Conservation (phyloP, 805 yeast species). For the Zygosaccharomyces pseudorouxii region DNA sequence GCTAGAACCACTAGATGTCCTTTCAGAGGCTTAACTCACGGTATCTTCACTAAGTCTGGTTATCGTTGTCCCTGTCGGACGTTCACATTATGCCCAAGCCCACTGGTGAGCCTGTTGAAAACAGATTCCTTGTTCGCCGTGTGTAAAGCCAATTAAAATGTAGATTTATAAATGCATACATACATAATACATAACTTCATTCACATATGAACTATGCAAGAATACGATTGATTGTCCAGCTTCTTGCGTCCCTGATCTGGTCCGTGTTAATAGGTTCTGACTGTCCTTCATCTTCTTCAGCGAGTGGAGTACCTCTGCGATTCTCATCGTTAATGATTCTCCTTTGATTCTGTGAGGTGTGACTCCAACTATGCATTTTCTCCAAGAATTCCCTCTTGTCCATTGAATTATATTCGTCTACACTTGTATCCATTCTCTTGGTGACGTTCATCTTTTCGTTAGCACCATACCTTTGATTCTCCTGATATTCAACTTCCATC, state of each 20-base stretch:
- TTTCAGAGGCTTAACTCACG: slow-evolving; percentile 19
- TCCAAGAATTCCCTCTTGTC: slow-evolving; percentile 30
- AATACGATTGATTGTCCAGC: slow-evolving; percentile 26
- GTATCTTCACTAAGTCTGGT: slow-evolving; percentile 14
- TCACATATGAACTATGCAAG: slow-evolving; percentile 8
- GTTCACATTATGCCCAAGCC: slow-evolving; percentile 20
- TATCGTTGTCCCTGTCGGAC: slow-evolving; percentile 18
- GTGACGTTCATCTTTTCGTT: slow-evolving; percentile 6
- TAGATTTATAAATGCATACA: background rate
- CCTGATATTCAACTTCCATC: slow-evolving; percentile 24
- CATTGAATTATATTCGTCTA: slow-evolving; percentile 21
- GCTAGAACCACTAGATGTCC: slow-evolving; percentile 20
- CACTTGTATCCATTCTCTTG: slow-evolving; percentile 4
- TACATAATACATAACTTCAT: background rate
- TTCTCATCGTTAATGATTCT: slow-evolving; percentile 8
- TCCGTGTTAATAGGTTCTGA: slow-evolving; percentile 12
- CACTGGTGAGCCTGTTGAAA: slow-evolving; percentile 10
- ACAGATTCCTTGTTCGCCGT: slow-evolving; percentile 4
- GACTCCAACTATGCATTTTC: slow-evolving; percentile 21
- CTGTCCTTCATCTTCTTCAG: slow-evolving; percentile 7
- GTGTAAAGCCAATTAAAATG: background rate
- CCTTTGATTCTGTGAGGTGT: slow-evolving; percentile 11
- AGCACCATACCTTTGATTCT: slow-evolving; percentile 9
- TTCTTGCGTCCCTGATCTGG: slow-evolving; percentile 25
- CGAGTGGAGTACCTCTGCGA: background rate